phyloP scores from a whole-genome alignment of 441 rosid genomes.

The Arabidopsis lyrata region DNA sequence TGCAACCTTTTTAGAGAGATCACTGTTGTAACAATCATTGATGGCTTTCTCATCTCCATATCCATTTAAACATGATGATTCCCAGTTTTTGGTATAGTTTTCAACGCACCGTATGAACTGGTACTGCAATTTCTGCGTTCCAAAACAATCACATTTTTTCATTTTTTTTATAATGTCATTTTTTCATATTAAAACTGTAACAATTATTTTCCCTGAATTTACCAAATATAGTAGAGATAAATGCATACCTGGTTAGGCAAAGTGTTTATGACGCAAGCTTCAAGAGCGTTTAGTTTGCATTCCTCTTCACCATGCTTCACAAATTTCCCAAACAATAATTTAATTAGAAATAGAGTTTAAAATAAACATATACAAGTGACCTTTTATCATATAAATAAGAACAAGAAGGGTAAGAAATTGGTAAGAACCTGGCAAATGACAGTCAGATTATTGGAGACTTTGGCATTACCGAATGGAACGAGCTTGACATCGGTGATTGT shows the following conservation, averaged over 20 bases:
- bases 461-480: conserved; percentile 57
- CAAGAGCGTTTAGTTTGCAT: conserved; percentile 58
- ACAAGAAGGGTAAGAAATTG: background rate
- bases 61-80: conserved; percentile 35
- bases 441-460: conserved; percentile 23
- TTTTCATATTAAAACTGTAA: background rate
- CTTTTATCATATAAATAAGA: background rate
- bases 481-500: conserved; percentile 50
- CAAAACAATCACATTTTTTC: background rate
- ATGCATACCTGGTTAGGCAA: conserved; percentile 51
- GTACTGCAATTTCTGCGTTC: conserved; percentile 49
- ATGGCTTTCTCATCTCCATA: conserved; percentile 34
- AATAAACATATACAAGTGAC: background rate
- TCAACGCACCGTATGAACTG: conserved; percentile 51
- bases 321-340: background rate
- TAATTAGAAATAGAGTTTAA: background rate
- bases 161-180: background rate
- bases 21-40: conserved; percentile 49
- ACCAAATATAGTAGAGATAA: background rate
- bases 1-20: conserved; percentile 41
- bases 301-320: conserved; percentile 63
- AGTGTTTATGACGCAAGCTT: conserved; percentile 56
- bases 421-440: conserved; percentile 52
- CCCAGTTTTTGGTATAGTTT: conserved; percentile 35
- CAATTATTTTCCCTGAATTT: background rate